Base-by-base conservation (phyloP, 2,329 filamentous ascomycete species). In the Allantophomopsis lycopodina region DNA sequence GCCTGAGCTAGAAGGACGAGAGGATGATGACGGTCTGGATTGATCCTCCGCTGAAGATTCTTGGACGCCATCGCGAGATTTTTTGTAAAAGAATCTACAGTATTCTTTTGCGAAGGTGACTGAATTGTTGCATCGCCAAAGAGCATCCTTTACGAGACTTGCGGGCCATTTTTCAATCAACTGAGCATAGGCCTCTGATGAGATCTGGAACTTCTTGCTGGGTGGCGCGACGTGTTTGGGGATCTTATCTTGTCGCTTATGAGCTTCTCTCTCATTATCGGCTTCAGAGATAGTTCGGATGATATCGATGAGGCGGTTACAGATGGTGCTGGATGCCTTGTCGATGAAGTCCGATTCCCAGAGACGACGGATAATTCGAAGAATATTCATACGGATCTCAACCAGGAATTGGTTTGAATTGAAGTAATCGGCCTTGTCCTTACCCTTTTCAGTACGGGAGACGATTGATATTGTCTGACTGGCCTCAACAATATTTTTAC, bases 301-400 rank as follows among this genome's bases (percentile, higher is more conserved):
- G 36, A 94, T 89, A 23, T 87, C 83, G 43, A 96, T 76, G 12
- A 94, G 66, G 40, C 77, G 80, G 49, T 84, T 83, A 14, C 91
- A 75, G 33, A 88, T 82, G 16, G 77, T 71, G 17, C 78, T 79
- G 3, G 83, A 78, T 1, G 86, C 75, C 50, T 85, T 88, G 49
- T 94, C 86, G 14, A 91, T 75, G 36, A 94, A 74, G 18, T 76
- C 67, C 1, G 87, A 93, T 48, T 85, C 78, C 93, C 91, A 98
- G 20, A 96, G 71, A 36, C 79, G 71, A 41, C 73, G 72, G 32
- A 91, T 71, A 35, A 81, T 74, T 1, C 87, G 84, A 12, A 95
- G 63, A 18, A 95, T 75, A 18, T 79, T 75, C 60, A 83, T 76
- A 33, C 91, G 80, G 33, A 96, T 62, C 56, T 96, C 89, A 5